Evolutionary conservation across 371 early-diverging fungal genomes (phyloP).

Genomic region (Zychaea mexicana): DNA sequence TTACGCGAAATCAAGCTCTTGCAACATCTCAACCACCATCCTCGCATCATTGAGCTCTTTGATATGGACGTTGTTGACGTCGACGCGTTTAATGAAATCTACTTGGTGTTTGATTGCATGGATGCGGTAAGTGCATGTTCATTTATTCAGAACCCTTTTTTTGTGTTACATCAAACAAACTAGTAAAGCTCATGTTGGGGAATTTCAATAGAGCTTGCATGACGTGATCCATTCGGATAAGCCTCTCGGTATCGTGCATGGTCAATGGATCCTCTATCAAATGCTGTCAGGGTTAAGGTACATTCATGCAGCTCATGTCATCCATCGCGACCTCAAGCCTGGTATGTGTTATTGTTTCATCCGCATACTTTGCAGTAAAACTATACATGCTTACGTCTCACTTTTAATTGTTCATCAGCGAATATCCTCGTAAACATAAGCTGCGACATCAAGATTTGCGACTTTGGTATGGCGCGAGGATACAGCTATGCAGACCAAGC

Average conservation of each 20-base stretch:
- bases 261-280: conserved; percentile 88
- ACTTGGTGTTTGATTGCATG: conserved; percentile 78
- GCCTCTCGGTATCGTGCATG: conserved; percentile 80
- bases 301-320: conserved; percentile 82
- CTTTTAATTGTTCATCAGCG: conserved; percentile 29
- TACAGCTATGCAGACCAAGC: conserved; percentile 17
- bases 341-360: conserved; percentile 5
- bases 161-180: neutral
- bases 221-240: conserved; percentile 87
- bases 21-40: conserved; percentile 68
- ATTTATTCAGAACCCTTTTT: neutral
- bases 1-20: conserved; percentile 73
- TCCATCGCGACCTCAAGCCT: conserved; percentile 14
- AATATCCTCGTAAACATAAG: conserved; percentile 84
- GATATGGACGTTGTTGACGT: conserved; percentile 67
- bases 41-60: conserved; percentile 64
- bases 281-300: conserved; percentile 84
- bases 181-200: neutral
- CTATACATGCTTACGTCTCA: neutral
- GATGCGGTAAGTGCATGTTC: conserved; percentile 54
- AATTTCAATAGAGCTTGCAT: conserved; percentile 63
- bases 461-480: conserved; percentile 81
- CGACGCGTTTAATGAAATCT: conserved; percentile 66
- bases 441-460: conserved; percentile 81
- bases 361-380: neutral